Base-by-base conservation (phyloP, 495 filamentous ascomycete species). In the Halenospora varia region DNA sequence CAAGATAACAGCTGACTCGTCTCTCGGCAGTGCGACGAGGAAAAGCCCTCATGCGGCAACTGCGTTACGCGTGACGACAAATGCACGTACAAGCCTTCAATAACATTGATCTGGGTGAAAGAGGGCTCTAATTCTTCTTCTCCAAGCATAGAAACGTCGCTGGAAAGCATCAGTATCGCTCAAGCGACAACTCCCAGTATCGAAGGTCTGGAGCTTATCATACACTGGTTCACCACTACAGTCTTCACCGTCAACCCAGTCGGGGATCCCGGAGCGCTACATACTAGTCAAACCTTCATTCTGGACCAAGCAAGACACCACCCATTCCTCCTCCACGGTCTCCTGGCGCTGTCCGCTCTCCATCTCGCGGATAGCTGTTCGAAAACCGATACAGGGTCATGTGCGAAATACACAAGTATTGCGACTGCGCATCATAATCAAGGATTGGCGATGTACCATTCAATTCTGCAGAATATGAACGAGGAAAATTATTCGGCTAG, bases 271-370 rank as follows among this genome's bases (percentile, higher is more conserved):
- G 45, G 2, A 2, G 54, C 54, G 17, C 46, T 57, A 3, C 23
- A 57, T 2, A 25, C 42, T 9, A 11, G 22, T 25, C 54, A 57
- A 50, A 57, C 54, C 2, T 10, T 57, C 15, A 57, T 57, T n/a
- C 54, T 57, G 3, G 11, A 50, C 11, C 54, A 40, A 41, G 54
- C 54, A 23, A 57, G 49, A 25, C 10, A 19, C 24, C 45, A 57
- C 39, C 54, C 29, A 13, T 57, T 57, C 47, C 54, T 57, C n/a
- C 54, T 57, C n/a, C 54, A 57, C 41, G 54, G 54, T 2, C 19
- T 57, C 26, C 54, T 57, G 9, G 54, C 54, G 2, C 54, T 57
- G 25, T 57, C 54, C 13, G 44, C 54, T 2, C 26, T 57, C 1
- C 54, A 57, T 41, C 54, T 49, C 26, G 25, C 54, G 6, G 23